Evolutionary conservation across 495 filamentous ascomycete species (phyloP).

Genomic region (Penicillium samsonianum): DNA sequence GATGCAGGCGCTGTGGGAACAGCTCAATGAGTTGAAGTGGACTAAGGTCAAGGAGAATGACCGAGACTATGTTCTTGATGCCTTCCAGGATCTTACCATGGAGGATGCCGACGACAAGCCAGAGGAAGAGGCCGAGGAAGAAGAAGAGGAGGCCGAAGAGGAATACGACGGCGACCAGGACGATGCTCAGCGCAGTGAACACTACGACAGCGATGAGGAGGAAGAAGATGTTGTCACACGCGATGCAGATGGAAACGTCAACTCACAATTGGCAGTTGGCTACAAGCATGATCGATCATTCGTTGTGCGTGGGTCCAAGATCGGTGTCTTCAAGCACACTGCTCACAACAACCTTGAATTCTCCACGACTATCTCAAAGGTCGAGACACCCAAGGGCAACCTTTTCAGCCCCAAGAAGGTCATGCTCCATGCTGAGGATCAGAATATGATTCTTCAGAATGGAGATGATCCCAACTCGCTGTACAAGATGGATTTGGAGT

Average conservation of each 20-base stretch:
- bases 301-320: slow-evolving; percentile 94
- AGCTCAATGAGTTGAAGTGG: slow-evolving; percentile 95
- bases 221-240: slow-evolving; percentile 76
- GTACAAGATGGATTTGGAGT: slow-evolving; percentile 98
- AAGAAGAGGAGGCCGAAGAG: slow-evolving; percentile 61
- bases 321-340: slow-evolving; percentile 98
- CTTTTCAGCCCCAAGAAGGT: slow-evolving; percentile 95
- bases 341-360: slow-evolving; percentile 91
- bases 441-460: slow-evolving; percentile 90
- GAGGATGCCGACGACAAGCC: slow-evolving; percentile 68
- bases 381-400: slow-evolving; percentile 83
- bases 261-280: slow-evolving; percentile 95
- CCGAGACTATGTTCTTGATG: slow-evolving; percentile 89
- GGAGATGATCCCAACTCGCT: slow-evolving; percentile 81
- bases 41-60: slow-evolving; percentile 87
- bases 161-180: slow-evolving; percentile 60
- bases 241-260: slow-evolving; percentile 79
- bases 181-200: slow-evolving; percentile 68
- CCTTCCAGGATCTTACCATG: slow-evolving; percentile 93
- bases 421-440: slow-evolving; percentile 94
- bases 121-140: slow-evolving; percentile 64
- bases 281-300: slow-evolving; percentile 98
- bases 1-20: slow-evolving; percentile 96
- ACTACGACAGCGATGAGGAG: slow-evolving; percentile 91
- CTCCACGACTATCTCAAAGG: slow-evolving; percentile 95